phyloP scores from a whole-genome alignment of 768 basidiomycete genomes.

The button mushroom (Agaricus bisporus) region DNA sequence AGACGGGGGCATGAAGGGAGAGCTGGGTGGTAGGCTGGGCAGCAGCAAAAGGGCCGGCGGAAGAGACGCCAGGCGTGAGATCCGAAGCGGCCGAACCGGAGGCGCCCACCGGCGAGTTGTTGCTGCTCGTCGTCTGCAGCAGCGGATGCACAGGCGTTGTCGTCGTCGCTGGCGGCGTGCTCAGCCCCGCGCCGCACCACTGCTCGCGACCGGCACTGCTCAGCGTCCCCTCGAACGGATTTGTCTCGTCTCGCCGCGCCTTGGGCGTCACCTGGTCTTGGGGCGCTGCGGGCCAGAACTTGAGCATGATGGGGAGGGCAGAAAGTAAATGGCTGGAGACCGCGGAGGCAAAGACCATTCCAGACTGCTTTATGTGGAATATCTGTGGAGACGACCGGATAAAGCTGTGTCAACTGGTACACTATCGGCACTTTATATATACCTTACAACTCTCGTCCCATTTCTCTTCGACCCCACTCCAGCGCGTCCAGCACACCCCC shows the following conservation, averaged over 20 bases:
- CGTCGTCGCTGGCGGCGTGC: constrained; percentile 22
- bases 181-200: constrained; percentile 14
- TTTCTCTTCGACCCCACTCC: constrained; percentile 27
- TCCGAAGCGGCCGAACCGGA: constrained; percentile 32
- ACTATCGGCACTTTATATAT: not conserved
- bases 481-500: constrained; percentile 49
- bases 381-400: not conserved
- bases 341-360: not conserved
- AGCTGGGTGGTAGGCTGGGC: constrained; percentile 52
- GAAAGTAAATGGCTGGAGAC: not conserved
- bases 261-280: constrained; percentile 60
- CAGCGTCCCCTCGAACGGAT: constrained; percentile 51
- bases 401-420: not conserved
- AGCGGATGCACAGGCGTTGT: constrained; percentile 27
- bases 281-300: constrained; percentile 54
- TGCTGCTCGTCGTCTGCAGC: constrained; percentile 19
- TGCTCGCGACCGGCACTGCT: constrained; percentile 14
- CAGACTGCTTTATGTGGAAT: not conserved
- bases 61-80: constrained; percentile 40
- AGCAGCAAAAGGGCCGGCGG: constrained; percentile 43
- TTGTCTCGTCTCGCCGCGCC: constrained; percentile 32
- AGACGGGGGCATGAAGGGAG: constrained; percentile 81
- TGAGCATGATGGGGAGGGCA: constrained; percentile 43
- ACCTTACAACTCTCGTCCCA: constrained; percentile 14
- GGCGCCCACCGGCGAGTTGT: constrained; percentile 25